Percentiles rank a stretch among this genome's conserved stretches.
phyloP scores from a whole-genome alignment of 2,329 filamentous ascomycete species.

The Trichoderma citrinoviride region DNA sequence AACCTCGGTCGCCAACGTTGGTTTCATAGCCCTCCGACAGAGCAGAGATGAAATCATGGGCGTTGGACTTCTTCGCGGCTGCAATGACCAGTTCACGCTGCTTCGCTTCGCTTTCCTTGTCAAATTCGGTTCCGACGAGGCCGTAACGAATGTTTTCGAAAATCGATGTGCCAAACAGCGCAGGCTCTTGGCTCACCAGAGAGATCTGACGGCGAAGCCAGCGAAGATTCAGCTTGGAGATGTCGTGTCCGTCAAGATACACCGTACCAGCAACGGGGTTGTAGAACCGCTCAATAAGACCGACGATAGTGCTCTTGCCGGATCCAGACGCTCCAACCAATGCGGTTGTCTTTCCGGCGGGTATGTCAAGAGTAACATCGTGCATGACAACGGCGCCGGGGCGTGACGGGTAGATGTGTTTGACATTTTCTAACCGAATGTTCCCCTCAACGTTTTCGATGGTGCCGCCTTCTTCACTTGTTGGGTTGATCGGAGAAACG shows the following conservation, averaged over 20 bases:
- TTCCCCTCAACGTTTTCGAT: slow-evolving; percentile 71
- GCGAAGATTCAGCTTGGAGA: slow-evolving; percentile 75
- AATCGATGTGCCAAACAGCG: slow-evolving; percentile 86
- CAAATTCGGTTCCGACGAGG: slow-evolving; percentile 77
- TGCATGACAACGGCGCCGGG: slow-evolving; percentile 89
- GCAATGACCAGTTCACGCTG: slow-evolving; percentile 70
- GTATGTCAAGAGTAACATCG: slow-evolving; percentile 73
- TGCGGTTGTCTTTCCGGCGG: slow-evolving; percentile 88
- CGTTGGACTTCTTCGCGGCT: slow-evolving; percentile 87
- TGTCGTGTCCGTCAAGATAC: slow-evolving; percentile 77
- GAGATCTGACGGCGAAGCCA: slow-evolving; percentile 93
- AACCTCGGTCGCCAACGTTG: slow-evolving; percentile 91
- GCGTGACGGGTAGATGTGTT: slow-evolving; percentile 91
- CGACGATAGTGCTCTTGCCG: slow-evolving; percentile 92
- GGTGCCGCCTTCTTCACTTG: slow-evolving; percentile 65
- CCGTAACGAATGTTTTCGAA: slow-evolving; percentile 88
- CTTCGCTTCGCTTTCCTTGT: slow-evolving; percentile 63
- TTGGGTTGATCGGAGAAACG: slow-evolving; percentile 76
- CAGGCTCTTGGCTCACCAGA: slow-evolving; percentile 89
- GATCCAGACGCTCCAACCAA: slow-evolving; percentile 92
- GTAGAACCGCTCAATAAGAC: slow-evolving; percentile 91
- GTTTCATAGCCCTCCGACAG: slow-evolving; percentile 91
- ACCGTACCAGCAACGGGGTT: slow-evolving; percentile 79
- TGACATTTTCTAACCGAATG: slow-evolving; percentile 77
- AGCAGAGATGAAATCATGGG: slow-evolving; percentile 81